A percentile compares a stretch with the other conserved stretches of the same genome.
These are phyloP conservation scores for Blastobotrys proliferans DNA, from an alignment of 1,139 yeast genomes.

Conservation along the genomic window DNA sequence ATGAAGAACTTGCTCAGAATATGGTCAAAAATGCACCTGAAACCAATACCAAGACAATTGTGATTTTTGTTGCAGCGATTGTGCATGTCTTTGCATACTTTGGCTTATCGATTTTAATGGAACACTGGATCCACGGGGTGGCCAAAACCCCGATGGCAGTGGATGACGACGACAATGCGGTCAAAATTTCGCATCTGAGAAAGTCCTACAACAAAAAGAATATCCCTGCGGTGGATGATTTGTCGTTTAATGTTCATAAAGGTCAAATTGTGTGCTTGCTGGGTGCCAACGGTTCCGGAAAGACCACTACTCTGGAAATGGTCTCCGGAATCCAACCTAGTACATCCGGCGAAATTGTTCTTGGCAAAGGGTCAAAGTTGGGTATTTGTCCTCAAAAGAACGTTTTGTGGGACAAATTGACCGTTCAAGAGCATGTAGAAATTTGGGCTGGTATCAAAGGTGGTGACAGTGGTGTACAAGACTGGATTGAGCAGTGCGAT, in stretches of 20 bases:
- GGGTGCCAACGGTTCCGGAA: conserved; percentile 41
- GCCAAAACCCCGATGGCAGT: conserved; percentile 15
- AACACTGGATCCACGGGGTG: conserved; percentile 28
- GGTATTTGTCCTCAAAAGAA: conserved; percentile 40
- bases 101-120: conserved; percentile 26
- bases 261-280: conserved; percentile 36
- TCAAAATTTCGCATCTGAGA: conserved; percentile 22
- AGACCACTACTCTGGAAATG: conserved; percentile 38
- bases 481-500: conserved; percentile 32
- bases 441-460: conserved; percentile 36
- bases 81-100: conserved; percentile 30
- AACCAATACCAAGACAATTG: conserved; percentile 28
- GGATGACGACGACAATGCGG: conserved; percentile 19
- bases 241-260: conserved; percentile 25
- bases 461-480: too few species aligned
- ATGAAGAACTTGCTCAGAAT: conserved; percentile 21
- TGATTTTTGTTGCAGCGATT: conserved; percentile 32
- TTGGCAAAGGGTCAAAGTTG: conserved; percentile 29
- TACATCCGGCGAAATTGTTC: conserved; percentile 28
- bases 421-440: conserved; percentile 34
- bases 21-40: conserved; percentile 30
- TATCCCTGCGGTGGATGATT: conserved; percentile 33
- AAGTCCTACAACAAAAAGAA: conserved; percentile 26
- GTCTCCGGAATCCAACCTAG: conserved; percentile 35
- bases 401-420: conserved; percentile 36